Conservation (phyloP, 208 protist species). For the Trypanosoma caninum region DNA sequence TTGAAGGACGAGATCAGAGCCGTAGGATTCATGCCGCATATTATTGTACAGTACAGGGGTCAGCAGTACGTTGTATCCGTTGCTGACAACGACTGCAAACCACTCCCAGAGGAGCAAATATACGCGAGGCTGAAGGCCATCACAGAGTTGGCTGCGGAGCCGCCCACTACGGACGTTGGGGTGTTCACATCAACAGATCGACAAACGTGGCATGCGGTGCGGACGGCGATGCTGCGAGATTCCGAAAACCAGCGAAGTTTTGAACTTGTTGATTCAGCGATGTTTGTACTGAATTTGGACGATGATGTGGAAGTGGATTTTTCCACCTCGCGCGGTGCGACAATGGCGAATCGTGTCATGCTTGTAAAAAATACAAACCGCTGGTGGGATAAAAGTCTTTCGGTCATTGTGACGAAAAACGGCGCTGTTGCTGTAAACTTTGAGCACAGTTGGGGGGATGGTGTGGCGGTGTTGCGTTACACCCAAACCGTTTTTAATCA, state of each 20-base stretch:
- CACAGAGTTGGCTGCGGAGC: slow-evolving; percentile 25
- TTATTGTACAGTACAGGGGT: slow-evolving; percentile 70
- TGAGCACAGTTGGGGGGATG: slow-evolving; percentile 81
- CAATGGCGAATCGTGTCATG: slow-evolving; percentile 25
- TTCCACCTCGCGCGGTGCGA: slow-evolving; percentile 34
- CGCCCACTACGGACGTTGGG: slow-evolving; percentile 43
- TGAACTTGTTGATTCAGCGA: slow-evolving; percentile 67
- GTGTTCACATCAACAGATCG: slow-evolving; percentile 64
- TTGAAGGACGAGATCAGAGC: slow-evolving; percentile 76
- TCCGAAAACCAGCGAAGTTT: slow-evolving; percentile 53
- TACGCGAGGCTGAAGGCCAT: slow-evolving; percentile 75
- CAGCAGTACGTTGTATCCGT: slow-evolving; percentile 75
- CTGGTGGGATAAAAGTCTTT: slow-evolving; percentile 91
- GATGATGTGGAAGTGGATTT: slow-evolving; percentile 40
- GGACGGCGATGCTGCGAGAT: slow-evolving; percentile 50
- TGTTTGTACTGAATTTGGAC: slow-evolving; percentile 84
- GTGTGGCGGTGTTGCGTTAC: slow-evolving; percentile 62
- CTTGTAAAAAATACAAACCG: slow-evolving; percentile 45
- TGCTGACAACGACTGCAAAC: slow-evolving; percentile 59
- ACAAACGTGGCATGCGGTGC: slow-evolving; percentile 59
- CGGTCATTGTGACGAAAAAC: slow-evolving; percentile 53
- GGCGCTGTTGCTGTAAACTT: slow-evolving; percentile 60
- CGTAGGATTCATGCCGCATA: slow-evolving; percentile 61
- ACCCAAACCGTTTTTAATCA: slow-evolving; percentile 63
- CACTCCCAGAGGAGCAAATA: slow-evolving; percentile 68